These are phyloP conservation scores for Gracilaria gracilis DNA, from an alignment of 23 red algal genomes.

Conservation along the genomic window DNA sequence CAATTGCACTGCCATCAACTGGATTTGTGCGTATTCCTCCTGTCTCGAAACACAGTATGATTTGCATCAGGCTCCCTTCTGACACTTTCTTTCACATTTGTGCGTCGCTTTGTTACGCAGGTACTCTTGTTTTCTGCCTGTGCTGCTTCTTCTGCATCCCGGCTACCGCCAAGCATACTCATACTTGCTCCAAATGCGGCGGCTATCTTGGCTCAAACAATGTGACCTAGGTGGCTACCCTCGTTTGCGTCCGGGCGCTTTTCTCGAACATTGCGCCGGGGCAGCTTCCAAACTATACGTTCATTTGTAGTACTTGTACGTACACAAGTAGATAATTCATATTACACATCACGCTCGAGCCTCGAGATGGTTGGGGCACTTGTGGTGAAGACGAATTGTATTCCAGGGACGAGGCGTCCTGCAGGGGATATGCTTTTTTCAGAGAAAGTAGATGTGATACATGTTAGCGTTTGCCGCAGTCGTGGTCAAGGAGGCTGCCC, in stretches of 20 bases:
- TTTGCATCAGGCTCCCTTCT: not conserved
- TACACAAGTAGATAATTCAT: no score
- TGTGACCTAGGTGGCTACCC: not conserved
- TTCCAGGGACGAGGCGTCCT: not conserved
- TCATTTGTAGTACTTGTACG: no score
- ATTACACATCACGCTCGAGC: no score
- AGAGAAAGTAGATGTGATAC: no score
- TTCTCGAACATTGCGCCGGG: no score
- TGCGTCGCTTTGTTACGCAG: not conserved
- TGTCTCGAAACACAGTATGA: not conserved
- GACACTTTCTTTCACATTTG: not conserved
- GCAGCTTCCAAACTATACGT: no score
- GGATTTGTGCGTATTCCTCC: constrained; percentile 1
- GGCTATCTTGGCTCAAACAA: constrained; percentile 23
- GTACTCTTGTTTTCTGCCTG: not conserved
- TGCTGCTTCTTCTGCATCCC: constrained; percentile 19
- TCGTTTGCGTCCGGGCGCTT: no score
- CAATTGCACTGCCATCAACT: constrained; percentile 18
- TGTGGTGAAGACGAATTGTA: not conserved
- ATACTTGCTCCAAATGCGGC: constrained; percentile 23
- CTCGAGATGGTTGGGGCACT: not conserved
- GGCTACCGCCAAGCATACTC: constrained; percentile 25
- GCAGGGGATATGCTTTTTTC: no score
- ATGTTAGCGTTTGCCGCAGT: no score
- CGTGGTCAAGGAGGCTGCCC: no score